Evolutionary conservation across 106 monocot species (phyloP), one percentile per base, ranked within the genome.

Genomic region (Dendrobium chrysotoxum): DNA sequence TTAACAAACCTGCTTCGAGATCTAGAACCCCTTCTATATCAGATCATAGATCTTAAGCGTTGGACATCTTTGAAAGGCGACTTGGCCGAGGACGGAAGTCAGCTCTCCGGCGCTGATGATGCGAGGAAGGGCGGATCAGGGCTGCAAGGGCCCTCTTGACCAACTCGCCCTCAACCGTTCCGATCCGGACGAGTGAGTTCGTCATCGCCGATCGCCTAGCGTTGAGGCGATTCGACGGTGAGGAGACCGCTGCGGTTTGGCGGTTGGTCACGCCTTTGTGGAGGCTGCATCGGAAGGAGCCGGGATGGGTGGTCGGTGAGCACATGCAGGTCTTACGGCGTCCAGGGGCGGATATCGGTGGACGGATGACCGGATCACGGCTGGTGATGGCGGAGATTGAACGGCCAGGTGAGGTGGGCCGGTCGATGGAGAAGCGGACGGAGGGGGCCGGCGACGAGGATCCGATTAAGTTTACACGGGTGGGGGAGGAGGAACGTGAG

Each of bases 181-280:
- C 92, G 83, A 94, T 92, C 79, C 94, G 79, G 67, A 92, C 94
- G 16, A 94, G 88, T 11, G 97, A 94, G 77, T 94, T 98, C 70
- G 91, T 89, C 97, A 98, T 94, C 58, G 92, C 92, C 9, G 94
- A 92, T 28, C 92, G 73, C 61, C 90, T 53, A 23, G 90, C 87
- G 83, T 92, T 87, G 61, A 91, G 83, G 17, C 88, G 84, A 53
- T 75, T 82, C 5, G 97, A 92, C 11, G 90, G 70, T 10, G 85
- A 75, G 13, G 83, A 83, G 70, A 85, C 53, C 38, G 54, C 71
- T 47, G 67, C 6, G 7, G 45, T 8, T 12, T 28, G 80, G 12
- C 58, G 79, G 20, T 41, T 21, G 20, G 12, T 20, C 17, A 55
- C 66, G 45, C 12, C 30, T 0, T 67, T 35, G 68, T 81, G 80